phyloP scores from a whole-genome alignment of 768 basidiomycete species.

The Russula emetica region DNA sequence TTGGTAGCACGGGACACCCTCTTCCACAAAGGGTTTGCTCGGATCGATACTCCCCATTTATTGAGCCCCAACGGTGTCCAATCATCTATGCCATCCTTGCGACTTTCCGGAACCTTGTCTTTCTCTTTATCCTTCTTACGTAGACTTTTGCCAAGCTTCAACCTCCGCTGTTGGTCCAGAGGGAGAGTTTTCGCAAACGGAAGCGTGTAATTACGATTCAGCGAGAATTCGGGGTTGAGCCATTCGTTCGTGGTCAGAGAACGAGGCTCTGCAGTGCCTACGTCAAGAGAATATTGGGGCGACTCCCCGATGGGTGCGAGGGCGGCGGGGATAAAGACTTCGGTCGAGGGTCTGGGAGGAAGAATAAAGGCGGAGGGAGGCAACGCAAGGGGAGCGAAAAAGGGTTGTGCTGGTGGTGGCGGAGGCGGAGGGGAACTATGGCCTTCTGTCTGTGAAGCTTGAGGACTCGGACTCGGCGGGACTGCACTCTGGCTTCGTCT shows the following conservation, averaged over 20 bases:
- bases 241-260: constrained; percentile 28
- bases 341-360: constrained; percentile 17
- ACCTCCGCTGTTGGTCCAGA: constrained; percentile 49
- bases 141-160: constrained; percentile 43
- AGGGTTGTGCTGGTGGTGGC: constrained; percentile 1
- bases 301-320: constrained; percentile 22
- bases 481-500: neutral
- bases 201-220: constrained; percentile 47
- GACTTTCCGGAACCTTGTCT: constrained; percentile 39
- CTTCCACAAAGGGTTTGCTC: constrained; percentile 72
- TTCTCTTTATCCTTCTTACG: constrained; percentile 51
- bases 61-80: constrained; percentile 61
- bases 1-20: constrained; percentile 67
- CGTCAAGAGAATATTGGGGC: constrained; percentile 15
- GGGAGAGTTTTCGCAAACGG: constrained; percentile 55
- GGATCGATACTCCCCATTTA: constrained; percentile 63
- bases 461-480: constrained; percentile 7
- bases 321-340: constrained; percentile 8
- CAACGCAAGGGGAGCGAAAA: constrained; percentile 3
- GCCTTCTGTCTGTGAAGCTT: neutral
- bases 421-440: neutral
- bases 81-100: constrained; percentile 49
- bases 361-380: constrained; percentile 22
- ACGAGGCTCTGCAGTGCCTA: neutral
- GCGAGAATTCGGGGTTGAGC: constrained; percentile 30